Percentiles rank a stretch among this genome's conserved stretches.
These are phyloP conservation scores for Chlamydomonas sp. DNA, from an alignment of 139 green algal species.

Conservation along the genomic window DNA sequence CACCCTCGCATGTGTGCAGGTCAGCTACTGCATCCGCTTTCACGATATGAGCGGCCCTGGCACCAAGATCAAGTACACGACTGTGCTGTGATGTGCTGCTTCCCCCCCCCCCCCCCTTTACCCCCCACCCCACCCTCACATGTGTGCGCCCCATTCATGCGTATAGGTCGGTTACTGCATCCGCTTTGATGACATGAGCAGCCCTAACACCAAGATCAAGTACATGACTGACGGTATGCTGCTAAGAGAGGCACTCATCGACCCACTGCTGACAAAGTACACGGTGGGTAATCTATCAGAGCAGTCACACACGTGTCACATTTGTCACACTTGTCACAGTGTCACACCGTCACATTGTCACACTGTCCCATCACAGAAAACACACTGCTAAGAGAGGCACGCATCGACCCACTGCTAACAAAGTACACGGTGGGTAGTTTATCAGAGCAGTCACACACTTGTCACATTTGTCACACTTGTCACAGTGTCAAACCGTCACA, in stretches of 20 bases:
- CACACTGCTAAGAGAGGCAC: constrained; percentile 89
- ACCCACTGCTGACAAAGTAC: constrained; percentile 70
- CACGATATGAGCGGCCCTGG: constrained; percentile 50
- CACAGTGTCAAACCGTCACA: too few relatives aligned
- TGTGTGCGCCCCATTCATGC: neutral
- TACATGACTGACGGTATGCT: constrained; percentile 96
- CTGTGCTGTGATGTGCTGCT: constrained; percentile 26
- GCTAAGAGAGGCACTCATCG: constrained; percentile 82
- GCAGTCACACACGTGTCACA: neutral
- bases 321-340: neutral
- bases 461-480: neutral
- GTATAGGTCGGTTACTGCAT: constrained; percentile 78
- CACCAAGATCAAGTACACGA: constrained; percentile 82
- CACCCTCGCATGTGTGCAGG: constrained; percentile 49
- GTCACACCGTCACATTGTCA: too few relatives aligned
- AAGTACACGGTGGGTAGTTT: neutral
- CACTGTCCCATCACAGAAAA: constrained; percentile 91
- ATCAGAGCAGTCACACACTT: neutral
- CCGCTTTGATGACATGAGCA: constrained; percentile 73
- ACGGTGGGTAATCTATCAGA: constrained; percentile 32
- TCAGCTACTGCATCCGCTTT: constrained; percentile 60
- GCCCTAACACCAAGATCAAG: constrained; percentile 54
- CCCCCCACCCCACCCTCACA: neutral
- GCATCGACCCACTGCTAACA: neutral
- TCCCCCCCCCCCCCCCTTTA: neutral